These are phyloP conservation scores for Camptophora hylomeconis DNA, from an alignment of 2,329 filamentous ascomycete genomes.

Conservation along the genomic window DNA sequence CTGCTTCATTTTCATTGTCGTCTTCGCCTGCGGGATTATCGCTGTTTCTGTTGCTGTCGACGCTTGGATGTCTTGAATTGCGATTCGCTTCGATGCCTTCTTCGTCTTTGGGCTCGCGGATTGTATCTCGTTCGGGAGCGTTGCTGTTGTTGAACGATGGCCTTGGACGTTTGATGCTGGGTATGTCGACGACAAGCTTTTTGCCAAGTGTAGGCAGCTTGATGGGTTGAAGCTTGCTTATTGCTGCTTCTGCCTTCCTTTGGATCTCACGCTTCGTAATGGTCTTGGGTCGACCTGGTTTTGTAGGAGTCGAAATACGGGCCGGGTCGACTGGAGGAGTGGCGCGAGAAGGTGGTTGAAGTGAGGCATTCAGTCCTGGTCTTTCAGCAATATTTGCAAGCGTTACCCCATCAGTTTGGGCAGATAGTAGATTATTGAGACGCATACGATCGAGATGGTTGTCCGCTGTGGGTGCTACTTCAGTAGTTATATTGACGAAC, in stretches of 20 bases:
- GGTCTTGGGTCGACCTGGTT: conserved; percentile 37
- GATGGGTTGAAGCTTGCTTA: conserved; percentile 27
- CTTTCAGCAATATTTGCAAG: background rate
- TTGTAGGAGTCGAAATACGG: conserved; percentile 7
- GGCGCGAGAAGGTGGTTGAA: conserved; percentile 4
- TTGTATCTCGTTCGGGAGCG: background rate
- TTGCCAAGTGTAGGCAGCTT: conserved; percentile 18
- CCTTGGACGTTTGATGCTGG: conserved; percentile 5
- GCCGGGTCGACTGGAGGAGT: conserved; percentile 8
- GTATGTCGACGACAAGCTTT: conserved; percentile 13
- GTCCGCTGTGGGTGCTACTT: conserved; percentile 27
- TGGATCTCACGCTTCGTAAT: conserved; percentile 48
- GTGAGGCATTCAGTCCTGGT: conserved; percentile 15
- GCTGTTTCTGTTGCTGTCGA: no score
- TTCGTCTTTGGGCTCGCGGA: background rate
- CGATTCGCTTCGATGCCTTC: background rate
- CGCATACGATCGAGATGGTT: conserved; percentile 36
- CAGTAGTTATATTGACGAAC: conserved; percentile 21
- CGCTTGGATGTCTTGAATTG: background rate
- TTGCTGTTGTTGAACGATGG: background rate
- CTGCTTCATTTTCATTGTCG: conserved; percentile 2
- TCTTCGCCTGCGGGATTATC: no score
- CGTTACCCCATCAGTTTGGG: conserved; percentile 13
- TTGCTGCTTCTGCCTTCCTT: conserved; percentile 44
- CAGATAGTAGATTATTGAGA: conserved; percentile 33